phyloP scores from a whole-genome alignment of 164 flowering plant genomes.

The Litsea cubeba region DNA sequence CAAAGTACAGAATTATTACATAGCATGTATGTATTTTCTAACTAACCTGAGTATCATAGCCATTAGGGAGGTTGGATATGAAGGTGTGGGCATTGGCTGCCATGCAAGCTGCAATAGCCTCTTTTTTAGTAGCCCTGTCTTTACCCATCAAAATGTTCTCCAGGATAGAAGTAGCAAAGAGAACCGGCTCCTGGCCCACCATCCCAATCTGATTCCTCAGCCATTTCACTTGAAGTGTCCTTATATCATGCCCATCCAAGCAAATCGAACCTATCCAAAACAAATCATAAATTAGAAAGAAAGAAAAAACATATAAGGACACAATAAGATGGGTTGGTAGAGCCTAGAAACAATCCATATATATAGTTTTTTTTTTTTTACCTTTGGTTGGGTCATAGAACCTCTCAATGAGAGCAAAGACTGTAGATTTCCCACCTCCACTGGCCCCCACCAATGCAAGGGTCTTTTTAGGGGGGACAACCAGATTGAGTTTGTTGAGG shows the following conservation, averaged over 20 bases:
- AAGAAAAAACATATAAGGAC: not conserved
- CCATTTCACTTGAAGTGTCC: conserved; percentile 66
- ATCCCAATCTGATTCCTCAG: conserved; percentile 64
- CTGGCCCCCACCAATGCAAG: conserved; percentile 71
- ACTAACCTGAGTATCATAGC: conserved; percentile 66
- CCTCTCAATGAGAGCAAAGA: conserved; percentile 75
- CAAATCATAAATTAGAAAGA: not conserved
- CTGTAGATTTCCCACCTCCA: conserved; percentile 80
- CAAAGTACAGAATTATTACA: no score
- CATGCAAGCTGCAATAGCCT: conserved; percentile 55
- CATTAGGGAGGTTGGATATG: conserved; percentile 56
- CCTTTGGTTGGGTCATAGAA: conserved; percentile 68
- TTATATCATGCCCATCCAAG: conserved; percentile 66
- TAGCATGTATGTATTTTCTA: no score
- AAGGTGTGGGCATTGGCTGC: conserved; percentile 66
- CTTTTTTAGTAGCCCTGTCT: conserved; percentile 57
- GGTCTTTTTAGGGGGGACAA: conserved; percentile 47
- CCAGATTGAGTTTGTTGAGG: conserved; percentile 44
- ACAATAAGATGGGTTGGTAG: not conserved
- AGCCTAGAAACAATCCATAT: not conserved
- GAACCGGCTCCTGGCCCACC: conserved; percentile 80
- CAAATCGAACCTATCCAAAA: conserved; percentile 33
- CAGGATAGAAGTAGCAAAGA: conserved; percentile 54
- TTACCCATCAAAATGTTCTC: conserved; percentile 81
- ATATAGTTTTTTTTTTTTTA: conserved; percentile 9